Evolutionary conservation across 1,139 yeast genomes (phyloP).

Genomic region (Geotrichum australiense): DNA sequence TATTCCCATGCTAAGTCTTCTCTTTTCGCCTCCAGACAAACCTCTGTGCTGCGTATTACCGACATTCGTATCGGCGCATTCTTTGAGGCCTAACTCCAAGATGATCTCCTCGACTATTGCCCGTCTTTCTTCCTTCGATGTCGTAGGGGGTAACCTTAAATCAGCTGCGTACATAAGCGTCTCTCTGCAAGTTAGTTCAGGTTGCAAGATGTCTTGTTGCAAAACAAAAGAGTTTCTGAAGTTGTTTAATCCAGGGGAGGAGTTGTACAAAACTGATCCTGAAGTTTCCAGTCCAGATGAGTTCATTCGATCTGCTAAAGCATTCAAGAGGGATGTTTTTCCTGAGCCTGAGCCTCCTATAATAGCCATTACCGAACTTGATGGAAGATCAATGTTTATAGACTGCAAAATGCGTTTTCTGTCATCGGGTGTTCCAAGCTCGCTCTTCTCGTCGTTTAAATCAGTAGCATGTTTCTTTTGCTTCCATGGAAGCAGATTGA

Average conservation of each 20-base stretch:
- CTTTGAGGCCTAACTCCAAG: constrained; percentile 53
- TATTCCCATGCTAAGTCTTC: constrained; percentile 71
- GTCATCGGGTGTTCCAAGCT: background rate
- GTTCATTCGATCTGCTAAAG: constrained; percentile 57
- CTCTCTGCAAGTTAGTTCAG: constrained; percentile 65
- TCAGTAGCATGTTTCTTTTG: background rate
- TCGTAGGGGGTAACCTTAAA: constrained; percentile 45
- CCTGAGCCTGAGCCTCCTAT: constrained; percentile 88
- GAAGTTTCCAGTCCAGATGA: constrained; percentile 26
- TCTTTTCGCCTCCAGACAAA: constrained; percentile 78
- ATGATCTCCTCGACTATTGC: constrained; percentile 53
- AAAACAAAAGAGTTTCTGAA: constrained; percentile 62
- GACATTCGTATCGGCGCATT: constrained; percentile 52
- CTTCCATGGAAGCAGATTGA: background rate
- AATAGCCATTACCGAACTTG: constrained; percentile 56
- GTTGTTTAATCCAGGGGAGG: constrained; percentile 30
- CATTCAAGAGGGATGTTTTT: constrained; percentile 72
- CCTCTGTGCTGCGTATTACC: constrained; percentile 46
- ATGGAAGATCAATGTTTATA: constrained; percentile 49
- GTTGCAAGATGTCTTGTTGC: constrained; percentile 68
- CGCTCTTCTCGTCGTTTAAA: background rate
- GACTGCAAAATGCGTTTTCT: constrained; percentile 26
- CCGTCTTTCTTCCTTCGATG: constrained; percentile 39
- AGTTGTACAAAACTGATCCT: constrained; percentile 37
- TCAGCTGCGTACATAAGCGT: constrained; percentile 67